These are phyloP conservation scores for Leccinellum albellum DNA, from an alignment of 768 basidiomycete species.

Conservation along the genomic window DNA sequence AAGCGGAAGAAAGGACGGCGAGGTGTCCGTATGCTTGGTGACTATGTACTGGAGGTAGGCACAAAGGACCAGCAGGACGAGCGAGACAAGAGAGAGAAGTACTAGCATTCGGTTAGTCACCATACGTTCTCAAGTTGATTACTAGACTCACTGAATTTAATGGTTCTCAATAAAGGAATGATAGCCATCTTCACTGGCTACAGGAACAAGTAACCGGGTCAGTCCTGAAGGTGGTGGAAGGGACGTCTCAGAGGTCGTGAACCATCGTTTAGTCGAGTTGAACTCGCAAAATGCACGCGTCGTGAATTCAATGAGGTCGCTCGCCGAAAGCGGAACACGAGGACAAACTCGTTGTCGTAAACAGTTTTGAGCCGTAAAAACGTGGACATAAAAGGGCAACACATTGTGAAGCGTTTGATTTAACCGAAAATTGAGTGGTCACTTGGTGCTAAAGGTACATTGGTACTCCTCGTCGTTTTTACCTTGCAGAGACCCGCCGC, in stretches of 20 bases:
- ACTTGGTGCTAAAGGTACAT: background rate
- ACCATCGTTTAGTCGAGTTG: background rate
- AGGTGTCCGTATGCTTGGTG: background rate
- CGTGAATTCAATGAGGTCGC: background rate
- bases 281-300: background rate
- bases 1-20: constrained; percentile 14
- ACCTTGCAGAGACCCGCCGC: background rate
- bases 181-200: constrained; percentile 16
- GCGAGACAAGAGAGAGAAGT: constrained; percentile 12
- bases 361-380: background rate
- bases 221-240: background rate
- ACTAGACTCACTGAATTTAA: constrained; percentile 20
- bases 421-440: background rate
- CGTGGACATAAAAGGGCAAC: constrained; percentile 6
- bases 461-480: background rate
- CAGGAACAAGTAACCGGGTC: background rate
- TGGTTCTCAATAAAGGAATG: constrained; percentile 24
- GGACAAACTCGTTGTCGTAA: constrained; percentile 2
- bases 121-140: background rate
- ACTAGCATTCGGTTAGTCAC: constrained; percentile 6
- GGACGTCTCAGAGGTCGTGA: background rate
- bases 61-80: constrained; percentile 21
- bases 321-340: background rate
- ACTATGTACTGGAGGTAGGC: constrained; percentile 15
- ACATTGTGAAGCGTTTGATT: background rate